phyloP scores from a whole-genome alignment of 116 monocot genomes.

The Dioscorea cayenensis region DNA sequence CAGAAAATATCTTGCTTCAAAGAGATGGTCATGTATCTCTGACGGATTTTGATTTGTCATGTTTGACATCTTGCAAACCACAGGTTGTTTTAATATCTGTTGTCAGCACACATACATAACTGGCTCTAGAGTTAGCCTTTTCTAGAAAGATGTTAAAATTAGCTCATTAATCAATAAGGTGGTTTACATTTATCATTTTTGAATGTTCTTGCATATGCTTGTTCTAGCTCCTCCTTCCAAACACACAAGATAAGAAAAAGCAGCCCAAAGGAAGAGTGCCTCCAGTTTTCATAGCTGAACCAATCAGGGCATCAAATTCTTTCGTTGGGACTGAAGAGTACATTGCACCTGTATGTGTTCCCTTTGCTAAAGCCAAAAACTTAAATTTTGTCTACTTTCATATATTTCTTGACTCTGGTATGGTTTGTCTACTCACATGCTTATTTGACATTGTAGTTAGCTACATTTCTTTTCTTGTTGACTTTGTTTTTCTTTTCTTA shows the following conservation, averaged over 20 bases:
- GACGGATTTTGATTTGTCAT: constrained; percentile 97
- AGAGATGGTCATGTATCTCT: constrained; percentile 78
- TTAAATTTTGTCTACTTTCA: background rate
- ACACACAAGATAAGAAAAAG: constrained; percentile 39
- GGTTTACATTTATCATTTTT: background rate
- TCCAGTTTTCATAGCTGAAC: constrained; percentile 90
- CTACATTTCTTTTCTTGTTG: background rate
- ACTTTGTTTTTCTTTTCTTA: background rate
- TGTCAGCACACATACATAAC: background rate
- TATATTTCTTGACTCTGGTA: background rate
- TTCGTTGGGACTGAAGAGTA: constrained; percentile 99
- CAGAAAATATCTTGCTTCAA: constrained; percentile 90
- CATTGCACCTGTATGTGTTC: constrained; percentile 79
- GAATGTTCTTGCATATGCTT: constrained; percentile 5
- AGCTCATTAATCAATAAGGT: background rate
- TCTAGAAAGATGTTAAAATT: background rate
- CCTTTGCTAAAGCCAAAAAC: background rate
- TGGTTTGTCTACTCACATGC: background rate
- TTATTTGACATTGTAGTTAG: background rate
- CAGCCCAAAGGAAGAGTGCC: constrained; percentile 29
- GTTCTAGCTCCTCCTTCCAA: constrained; percentile 69
- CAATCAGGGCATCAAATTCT: constrained; percentile 96
- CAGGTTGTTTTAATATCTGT: constrained; percentile 31
- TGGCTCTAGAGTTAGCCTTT: background rate
- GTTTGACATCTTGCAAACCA: constrained; percentile 93